Evolutionary conservation across 495 filamentous ascomycete species (phyloP).

Genomic region (Penicillium cosmopolitanum): DNA sequence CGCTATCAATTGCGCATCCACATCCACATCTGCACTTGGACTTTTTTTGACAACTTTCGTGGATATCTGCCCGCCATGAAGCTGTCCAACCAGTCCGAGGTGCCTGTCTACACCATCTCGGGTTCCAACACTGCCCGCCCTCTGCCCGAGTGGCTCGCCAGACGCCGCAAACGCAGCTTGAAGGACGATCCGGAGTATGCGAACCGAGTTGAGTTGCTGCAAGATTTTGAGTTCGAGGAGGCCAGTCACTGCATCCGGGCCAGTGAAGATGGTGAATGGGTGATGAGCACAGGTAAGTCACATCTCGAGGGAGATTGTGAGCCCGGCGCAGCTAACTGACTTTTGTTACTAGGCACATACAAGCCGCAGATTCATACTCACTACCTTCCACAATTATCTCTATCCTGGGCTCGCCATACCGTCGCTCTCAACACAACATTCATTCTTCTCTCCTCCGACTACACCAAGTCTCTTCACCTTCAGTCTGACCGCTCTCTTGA

Average conservation of each 20-base stretch:
- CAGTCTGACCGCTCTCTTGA: constrained; percentile 90
- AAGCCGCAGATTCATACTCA: constrained; percentile 98
- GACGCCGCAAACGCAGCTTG: constrained; percentile 87
- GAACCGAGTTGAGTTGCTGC: constrained; percentile 90
- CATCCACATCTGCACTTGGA: constrained; percentile 54
- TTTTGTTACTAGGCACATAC: constrained; percentile 63
- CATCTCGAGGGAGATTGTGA: constrained; percentile 14
- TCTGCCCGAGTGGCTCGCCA: constrained; percentile 92
- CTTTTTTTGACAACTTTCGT: constrained; percentile 14
- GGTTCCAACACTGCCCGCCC: constrained; percentile 88
- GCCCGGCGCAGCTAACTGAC: neutral
- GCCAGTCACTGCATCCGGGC: constrained; percentile 90
- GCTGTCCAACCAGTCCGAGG: constrained; percentile 81
- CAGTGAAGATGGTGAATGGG: constrained; percentile 97
- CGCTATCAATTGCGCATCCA: constrained; percentile 47
- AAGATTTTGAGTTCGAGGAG: constrained; percentile 99
- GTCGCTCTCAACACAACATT: constrained; percentile 94
- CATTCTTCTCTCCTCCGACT: constrained; percentile 86
- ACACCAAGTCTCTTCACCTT: constrained; percentile 91
- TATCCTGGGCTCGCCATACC: constrained; percentile 92
- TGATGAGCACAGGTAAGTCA: constrained; percentile 86
- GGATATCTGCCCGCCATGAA: constrained; percentile 64
- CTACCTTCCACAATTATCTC: constrained; percentile 86
- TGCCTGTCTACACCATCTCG: constrained; percentile 95
- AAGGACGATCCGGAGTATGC: constrained; percentile 93